A percentile compares a stretch with the other conserved stretches of the same genome.
These are phyloP conservation scores for Geotrichum australiense DNA, from an alignment of 1,139 yeast species.

Conservation along the genomic window DNA sequence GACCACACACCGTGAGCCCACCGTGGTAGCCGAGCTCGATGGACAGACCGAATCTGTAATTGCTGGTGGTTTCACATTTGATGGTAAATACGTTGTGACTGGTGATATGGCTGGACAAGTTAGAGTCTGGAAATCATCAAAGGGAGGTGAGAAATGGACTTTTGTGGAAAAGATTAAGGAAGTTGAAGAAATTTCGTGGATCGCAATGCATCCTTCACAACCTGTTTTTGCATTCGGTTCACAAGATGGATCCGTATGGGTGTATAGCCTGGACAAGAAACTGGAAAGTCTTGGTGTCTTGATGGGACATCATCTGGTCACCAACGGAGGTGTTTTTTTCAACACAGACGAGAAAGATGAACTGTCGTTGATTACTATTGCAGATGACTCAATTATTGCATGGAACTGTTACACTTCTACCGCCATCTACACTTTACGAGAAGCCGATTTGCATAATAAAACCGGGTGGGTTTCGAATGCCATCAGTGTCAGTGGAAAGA, in stretches of 20 bases:
- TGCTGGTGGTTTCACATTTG: conserved; percentile 73
- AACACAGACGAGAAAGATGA: conserved; percentile 53
- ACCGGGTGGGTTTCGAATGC: conserved; percentile 84
- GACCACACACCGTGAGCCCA: conserved; percentile 82
- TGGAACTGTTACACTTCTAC: conserved; percentile 87
- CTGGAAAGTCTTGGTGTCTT: conserved; percentile 69
- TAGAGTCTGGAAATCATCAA: conserved; percentile 61
- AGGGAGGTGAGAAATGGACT: conserved; percentile 79
- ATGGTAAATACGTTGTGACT: conserved; percentile 73
- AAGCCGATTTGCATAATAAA: conserved; percentile 55
- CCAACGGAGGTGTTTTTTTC: conserved; percentile 64
- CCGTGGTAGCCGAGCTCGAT: conserved; percentile 61
- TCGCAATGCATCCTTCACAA: conserved; percentile 69
- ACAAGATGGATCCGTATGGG: conserved; percentile 91
- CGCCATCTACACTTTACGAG: conserved; percentile 50
- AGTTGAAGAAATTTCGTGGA: conserved; percentile 79
- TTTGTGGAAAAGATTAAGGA: conserved; percentile 67
- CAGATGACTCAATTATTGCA: conserved; percentile 80
- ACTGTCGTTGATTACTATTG: conserved; percentile 61
- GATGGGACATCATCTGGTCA: conserved; percentile 69
- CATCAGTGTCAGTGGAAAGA: conserved; percentile 42
- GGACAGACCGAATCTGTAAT: conserved; percentile 87
- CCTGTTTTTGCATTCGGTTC: conserved; percentile 87
- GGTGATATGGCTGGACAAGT: conserved; percentile 94
- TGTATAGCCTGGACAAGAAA: conserved; percentile 56